These are phyloP conservation scores for Grosmannia penicillata DNA, from an alignment of 2,329 filamentous ascomycete genomes.

Conservation along the genomic window DNA sequence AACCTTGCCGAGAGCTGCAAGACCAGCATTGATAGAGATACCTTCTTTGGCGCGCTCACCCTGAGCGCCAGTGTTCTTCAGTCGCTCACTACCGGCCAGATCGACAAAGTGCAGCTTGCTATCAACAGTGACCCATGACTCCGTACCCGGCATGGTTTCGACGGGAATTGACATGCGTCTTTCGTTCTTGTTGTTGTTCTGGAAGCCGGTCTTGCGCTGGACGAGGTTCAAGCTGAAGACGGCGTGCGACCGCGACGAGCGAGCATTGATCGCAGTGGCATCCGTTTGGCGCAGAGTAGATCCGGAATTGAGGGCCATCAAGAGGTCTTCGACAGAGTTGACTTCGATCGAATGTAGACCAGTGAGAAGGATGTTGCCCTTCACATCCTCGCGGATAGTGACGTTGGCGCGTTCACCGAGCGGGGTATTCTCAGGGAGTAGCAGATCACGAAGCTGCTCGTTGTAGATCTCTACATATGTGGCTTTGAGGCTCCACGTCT, in stretches of 20 bases:
- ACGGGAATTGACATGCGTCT: constrained; percentile 79
- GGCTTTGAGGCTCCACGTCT: constrained; percentile 80
- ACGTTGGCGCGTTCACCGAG: constrained; percentile 59
- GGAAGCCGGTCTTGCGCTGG: constrained; percentile 56
- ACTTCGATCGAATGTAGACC: constrained; percentile 79
- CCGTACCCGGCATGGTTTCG: constrained; percentile 59
- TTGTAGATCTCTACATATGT: constrained; percentile 98
- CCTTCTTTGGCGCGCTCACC: constrained; percentile 90
- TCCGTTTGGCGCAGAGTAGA: constrained; percentile 93
- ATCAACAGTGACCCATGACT: constrained; percentile 69
- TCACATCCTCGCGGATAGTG: constrained; percentile 86
- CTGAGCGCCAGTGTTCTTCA: constrained; percentile 94
- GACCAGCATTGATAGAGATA: constrained; percentile 93
- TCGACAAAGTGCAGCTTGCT: constrained; percentile 99
- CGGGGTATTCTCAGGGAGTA: constrained; percentile 62
- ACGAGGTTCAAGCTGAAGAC: constrained; percentile 92
- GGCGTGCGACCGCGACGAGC: constrained; percentile 92
- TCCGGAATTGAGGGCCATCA: constrained; percentile 80
- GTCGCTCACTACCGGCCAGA: constrained; percentile 84
- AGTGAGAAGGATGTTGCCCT: constrained; percentile 87
- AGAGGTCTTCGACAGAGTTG: constrained; percentile 80
- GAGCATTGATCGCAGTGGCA: constrained; percentile 91
- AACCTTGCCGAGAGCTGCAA: constrained; percentile 91
- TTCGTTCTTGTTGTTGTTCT: constrained; percentile 42
- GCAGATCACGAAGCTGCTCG: constrained; percentile 80